Evolutionary conservation across 345 rosid genomes (phyloP).

Genomic region (Syzygium aromaticum): DNA sequence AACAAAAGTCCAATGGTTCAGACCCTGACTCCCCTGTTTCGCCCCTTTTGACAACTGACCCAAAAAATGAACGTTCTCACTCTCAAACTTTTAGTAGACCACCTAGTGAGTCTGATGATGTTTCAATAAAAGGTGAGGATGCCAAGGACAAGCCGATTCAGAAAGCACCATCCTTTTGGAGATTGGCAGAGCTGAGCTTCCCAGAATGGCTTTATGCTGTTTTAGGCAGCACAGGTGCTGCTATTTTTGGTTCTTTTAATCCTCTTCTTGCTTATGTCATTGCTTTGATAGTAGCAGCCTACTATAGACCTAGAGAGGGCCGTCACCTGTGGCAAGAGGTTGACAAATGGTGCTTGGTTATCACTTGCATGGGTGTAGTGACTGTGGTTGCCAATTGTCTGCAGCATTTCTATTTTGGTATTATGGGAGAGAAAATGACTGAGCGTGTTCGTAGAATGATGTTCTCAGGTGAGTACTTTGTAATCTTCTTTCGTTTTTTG

Average conservation of each 20-base stretch:
- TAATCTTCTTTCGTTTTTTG: neutral
- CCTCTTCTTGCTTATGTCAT: conserved; percentile 96
- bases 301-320: conserved; percentile 34
- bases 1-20: conserved; percentile 61
- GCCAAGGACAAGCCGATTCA: conserved; percentile 37
- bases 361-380: conserved; percentile 95
- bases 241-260: conserved; percentile 94
- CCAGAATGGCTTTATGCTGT: conserved; percentile 99
- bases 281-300: conserved; percentile 72
- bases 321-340: conserved; percentile 61
- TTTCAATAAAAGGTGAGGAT: conserved; percentile 34
- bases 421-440: conserved; percentile 99
- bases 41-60: conserved; percentile 91
- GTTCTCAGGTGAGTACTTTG: conserved; percentile 69
- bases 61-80: conserved; percentile 89
- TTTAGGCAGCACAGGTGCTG: conserved; percentile 97
- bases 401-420: conserved; percentile 98
- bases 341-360: conserved; percentile 92
- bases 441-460: conserved; percentile 97
- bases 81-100: conserved; percentile 97
- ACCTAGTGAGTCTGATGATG: conserved; percentile 69
- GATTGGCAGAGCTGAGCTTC: conserved; percentile 87
- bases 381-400: conserved; percentile 94
- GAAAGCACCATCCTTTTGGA: conserved; percentile 83
- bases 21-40: conserved; percentile 99